phyloP scores from a whole-genome alignment of 2,329 filamentous ascomycete species.

The Plectosphaerella sp. region DNA sequence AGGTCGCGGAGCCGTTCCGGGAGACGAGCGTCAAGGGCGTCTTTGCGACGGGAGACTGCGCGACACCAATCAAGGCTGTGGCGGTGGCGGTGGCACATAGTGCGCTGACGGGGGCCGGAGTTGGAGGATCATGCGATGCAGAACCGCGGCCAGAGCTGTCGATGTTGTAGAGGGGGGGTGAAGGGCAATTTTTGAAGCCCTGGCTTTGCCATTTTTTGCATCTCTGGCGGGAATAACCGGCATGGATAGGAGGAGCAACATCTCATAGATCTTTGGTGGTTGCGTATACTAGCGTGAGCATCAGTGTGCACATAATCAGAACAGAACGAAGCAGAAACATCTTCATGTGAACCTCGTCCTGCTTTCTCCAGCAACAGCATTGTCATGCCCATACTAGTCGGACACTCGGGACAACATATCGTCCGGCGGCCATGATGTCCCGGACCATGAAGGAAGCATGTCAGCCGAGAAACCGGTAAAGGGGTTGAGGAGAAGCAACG shows the following conservation, averaged over 20 bases:
- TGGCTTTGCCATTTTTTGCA: slow-evolving; percentile 23
- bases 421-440: neutral
- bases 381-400: neutral
- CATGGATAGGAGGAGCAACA: no score
- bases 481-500: no score
- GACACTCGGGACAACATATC: neutral
- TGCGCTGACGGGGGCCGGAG: slow-evolving; percentile 18
- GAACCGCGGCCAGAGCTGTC: slow-evolving; percentile 6
- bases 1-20: slow-evolving; percentile 36
- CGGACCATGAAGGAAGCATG: neutral
- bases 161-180: slow-evolving; percentile 16
- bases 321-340: no score
- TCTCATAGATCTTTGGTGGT: no score
- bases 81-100: slow-evolving; percentile 23
- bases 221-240: no score
- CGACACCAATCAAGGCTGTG: slow-evolving; percentile 22
- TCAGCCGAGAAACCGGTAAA: no score
- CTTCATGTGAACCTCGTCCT: neutral
- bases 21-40: slow-evolving; percentile 45
- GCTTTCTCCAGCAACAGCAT: no score
- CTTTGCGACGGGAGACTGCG: slow-evolving; percentile 49
- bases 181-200: slow-evolving; percentile 33
- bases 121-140: slow-evolving; percentile 10
- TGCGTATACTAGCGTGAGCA: no score
- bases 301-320: no score